Conservation (phyloP, 331 rosid genomes). For the Quercus phellos region DNA sequence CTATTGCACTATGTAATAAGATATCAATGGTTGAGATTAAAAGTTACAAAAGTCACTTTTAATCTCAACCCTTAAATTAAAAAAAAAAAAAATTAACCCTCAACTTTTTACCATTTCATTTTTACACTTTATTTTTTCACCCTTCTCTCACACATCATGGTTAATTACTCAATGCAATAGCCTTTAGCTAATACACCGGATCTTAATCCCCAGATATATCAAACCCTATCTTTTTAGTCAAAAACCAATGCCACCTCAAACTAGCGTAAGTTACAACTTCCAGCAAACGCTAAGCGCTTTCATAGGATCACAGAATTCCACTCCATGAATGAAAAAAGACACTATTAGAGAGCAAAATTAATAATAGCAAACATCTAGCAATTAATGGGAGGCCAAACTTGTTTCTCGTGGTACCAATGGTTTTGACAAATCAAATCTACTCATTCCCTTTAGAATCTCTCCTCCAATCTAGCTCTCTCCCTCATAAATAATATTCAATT, state of each 20-base stretch:
- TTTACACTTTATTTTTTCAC: too few relatives aligned
- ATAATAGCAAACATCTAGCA: not conserved
- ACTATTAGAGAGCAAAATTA: not conserved
- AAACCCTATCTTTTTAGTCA: not conserved
- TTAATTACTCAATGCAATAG: too few relatives aligned
- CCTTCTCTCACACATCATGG: too few relatives aligned
- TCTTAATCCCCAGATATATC: too few relatives aligned
- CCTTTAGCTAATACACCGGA: too few relatives aligned
- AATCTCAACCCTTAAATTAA: too few relatives aligned
- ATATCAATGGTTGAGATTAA: too few relatives aligned
- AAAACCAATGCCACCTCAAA: not conserved
- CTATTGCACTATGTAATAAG: too few relatives aligned
- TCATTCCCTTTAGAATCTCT: not conserved
- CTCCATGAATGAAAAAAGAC: not conserved
- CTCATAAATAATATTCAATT: not conserved
- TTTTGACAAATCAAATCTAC: not conserved
- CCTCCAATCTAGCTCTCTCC: not conserved
- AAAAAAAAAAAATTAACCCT: too few relatives aligned
- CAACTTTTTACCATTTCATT: too few relatives aligned
- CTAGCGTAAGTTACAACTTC: not conserved
- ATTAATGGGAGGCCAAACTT: slow-evolving; percentile 24
- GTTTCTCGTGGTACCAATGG: slow-evolving; percentile 31
- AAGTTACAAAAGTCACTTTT: too few relatives aligned
- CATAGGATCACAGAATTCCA: slow-evolving; percentile 7
- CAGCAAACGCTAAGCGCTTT: not conserved